Conservation (phyloP, 2,329 filamentous ascomycete species). For the Aspergillus carbonarius region DNA sequence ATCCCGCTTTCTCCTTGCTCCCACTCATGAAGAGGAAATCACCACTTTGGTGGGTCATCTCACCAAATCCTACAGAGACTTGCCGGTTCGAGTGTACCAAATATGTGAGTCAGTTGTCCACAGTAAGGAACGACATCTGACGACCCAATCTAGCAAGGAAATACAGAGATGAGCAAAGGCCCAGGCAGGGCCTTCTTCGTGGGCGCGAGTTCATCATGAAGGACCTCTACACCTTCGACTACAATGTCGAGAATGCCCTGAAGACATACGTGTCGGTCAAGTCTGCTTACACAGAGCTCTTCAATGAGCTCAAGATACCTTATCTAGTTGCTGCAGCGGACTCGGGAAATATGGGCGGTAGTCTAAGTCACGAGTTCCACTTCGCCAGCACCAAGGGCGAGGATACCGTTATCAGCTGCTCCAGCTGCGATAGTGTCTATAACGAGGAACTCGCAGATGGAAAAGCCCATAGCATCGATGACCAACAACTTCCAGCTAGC, state of each 20-base stretch:
- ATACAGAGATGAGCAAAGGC: slow-evolving; percentile 88
- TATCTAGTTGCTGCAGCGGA: slow-evolving; percentile 84
- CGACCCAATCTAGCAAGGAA: slow-evolving; percentile 64
- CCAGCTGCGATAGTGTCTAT: slow-evolving; percentile 69
- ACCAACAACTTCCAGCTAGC: slow-evolving; percentile 4
- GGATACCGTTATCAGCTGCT: slow-evolving; percentile 77
- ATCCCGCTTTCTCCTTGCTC: slow-evolving; percentile 72
- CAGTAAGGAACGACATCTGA: background rate
- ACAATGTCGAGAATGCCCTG: slow-evolving; percentile 65
- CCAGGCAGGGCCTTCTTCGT: slow-evolving; percentile 81
- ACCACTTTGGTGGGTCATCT: slow-evolving; percentile 73
- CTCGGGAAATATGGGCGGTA: slow-evolving; percentile 94
- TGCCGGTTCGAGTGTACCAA: slow-evolving; percentile 87
- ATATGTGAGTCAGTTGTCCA: slow-evolving; percentile 59
- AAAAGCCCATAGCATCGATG: slow-evolving; percentile 21
- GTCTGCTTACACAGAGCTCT: slow-evolving; percentile 70
- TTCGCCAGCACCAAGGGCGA: slow-evolving; percentile 77
- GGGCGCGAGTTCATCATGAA: slow-evolving; percentile 97
- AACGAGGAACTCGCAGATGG: slow-evolving; percentile 81
- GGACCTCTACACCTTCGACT: slow-evolving; percentile 94
- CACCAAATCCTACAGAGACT: slow-evolving; percentile 77
- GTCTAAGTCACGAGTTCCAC: slow-evolving; percentile 92
- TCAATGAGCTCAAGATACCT: slow-evolving; percentile 78
- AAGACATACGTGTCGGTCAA: slow-evolving; percentile 76
- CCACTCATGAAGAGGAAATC: slow-evolving; percentile 97